phyloP scores from a whole-genome alignment of 192 early-diverging fungal genomes.

The Backusella sp. region DNA sequence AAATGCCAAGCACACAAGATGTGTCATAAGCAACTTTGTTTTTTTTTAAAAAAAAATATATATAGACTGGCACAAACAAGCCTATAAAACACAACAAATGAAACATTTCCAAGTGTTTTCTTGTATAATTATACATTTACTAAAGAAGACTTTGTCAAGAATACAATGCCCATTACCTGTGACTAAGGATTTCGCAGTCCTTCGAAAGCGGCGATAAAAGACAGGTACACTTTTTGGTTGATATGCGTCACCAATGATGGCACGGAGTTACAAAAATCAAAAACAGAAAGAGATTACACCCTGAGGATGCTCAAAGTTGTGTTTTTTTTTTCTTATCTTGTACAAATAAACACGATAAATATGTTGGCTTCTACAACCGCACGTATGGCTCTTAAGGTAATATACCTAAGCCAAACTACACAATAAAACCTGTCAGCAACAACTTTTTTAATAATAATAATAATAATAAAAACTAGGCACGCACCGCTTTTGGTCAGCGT shows the following conservation, averaged over 20 bases:
- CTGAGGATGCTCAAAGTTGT: not conserved
- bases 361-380: constrained; percentile 15
- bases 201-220: no score
- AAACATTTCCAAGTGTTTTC: no score
- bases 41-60: no score
- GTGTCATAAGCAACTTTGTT: no score
- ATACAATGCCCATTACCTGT: no score
- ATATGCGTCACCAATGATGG: not conserved
- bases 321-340: not conserved
- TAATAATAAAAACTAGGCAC: constrained; percentile 13
- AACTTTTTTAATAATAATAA: not conserved
- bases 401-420: not conserved
- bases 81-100: no score
- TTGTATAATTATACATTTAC: no score
- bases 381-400: constrained; percentile 16
- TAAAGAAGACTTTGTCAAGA: no score
- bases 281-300: not conserved
- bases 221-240: no score
- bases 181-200: no score
- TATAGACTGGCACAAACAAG: no score
- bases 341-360: not conserved
- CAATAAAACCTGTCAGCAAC: not conserved
- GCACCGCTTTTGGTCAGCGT: constrained; percentile 12
- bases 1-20: no score
- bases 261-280: not conserved